Percentiles rank a stretch among this genome's conserved stretches.
phyloP scores from a whole-genome alignment of 495 filamentous ascomycete genomes.

The Tuber melanosporum region DNA sequence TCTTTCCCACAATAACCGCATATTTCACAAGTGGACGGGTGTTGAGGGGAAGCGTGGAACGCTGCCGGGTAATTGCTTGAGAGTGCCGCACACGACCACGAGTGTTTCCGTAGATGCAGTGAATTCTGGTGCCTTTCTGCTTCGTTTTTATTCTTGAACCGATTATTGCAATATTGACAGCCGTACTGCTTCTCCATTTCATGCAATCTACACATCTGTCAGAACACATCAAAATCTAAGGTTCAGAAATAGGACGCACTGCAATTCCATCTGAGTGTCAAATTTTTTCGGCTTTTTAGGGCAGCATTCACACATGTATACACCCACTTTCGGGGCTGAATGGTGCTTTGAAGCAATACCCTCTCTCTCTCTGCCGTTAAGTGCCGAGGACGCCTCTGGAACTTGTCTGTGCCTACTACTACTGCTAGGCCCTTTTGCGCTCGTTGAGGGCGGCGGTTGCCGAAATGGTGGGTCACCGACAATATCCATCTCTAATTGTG shows the following conservation, averaged over 20 bases:
- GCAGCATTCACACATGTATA: slow-evolving; percentile 86
- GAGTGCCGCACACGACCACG: slow-evolving; percentile 94
- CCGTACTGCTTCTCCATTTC: slow-evolving; percentile 94
- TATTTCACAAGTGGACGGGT: slow-evolving; percentile 60
- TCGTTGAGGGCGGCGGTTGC: slow-evolving; percentile 21
- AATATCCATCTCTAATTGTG: slow-evolving; percentile 24
- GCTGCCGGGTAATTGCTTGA: slow-evolving; percentile 63
- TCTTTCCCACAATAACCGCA: slow-evolving; percentile 97
- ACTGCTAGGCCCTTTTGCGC: slow-evolving; percentile 19
- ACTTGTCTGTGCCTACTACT: slow-evolving; percentile 33
- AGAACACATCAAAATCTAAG: slow-evolving; percentile 7
- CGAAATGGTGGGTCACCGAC: slow-evolving; percentile 22
- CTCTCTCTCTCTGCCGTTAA: slow-evolving; percentile 30
- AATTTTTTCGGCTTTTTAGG: slow-evolving; percentile 99
- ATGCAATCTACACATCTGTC: slow-evolving; percentile 53
- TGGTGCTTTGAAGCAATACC: slow-evolving; percentile 26
- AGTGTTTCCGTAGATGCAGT: slow-evolving; percentile 88
- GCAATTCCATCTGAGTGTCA: slow-evolving; percentile 74
- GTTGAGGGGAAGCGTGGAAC: slow-evolving; percentile 69
- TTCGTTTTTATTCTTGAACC: slow-evolving; percentile 99
- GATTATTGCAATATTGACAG: slow-evolving; percentile 84
- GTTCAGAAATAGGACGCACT: slow-evolving; percentile 53
- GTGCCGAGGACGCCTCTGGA: slow-evolving; percentile 23
- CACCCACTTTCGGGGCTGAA: slow-evolving; percentile 35
- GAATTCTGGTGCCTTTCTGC: slow-evolving; percentile 97